Evolutionary conservation across 345 rosid genomes (phyloP), one percentile per base, ranked within the genome.

Genomic region (Eucalyptus melliodora): DNA sequence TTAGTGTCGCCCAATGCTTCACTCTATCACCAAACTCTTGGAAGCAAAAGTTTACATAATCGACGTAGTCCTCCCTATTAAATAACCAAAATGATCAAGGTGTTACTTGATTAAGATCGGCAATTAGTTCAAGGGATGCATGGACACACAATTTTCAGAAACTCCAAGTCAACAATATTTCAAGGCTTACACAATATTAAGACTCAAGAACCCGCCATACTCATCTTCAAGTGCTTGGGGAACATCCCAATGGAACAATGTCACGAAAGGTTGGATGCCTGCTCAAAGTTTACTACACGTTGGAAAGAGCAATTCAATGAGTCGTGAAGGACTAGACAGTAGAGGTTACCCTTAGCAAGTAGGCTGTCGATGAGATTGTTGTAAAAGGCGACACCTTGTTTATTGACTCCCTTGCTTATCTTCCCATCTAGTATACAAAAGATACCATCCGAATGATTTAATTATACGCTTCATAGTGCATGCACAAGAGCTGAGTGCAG

Each of bases 291-390:
- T 50, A 21, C 23, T 50, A 49, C 34, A 44, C 83, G 6, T 16
- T 8, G 21, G 15, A 9, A 53, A 37, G 55, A 49, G 31, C 34
- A 34, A 62, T 11, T 34, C 4, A 51, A 47, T 85, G 56, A 40
- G 53, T 24, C 16, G 21, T 5, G 65, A 55, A 37, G 13, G 47
- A 37, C 83, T 23, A 21, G 47, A 77, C 83, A 11, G 27, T 11
- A 37, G 83, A 77, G 83, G 47, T 40, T 87, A 94, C 95, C 95
- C 87, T 92, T 88, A 23, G 91, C 88, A 21, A 92, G 87, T 88
- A 94, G 93, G 89, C 89, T 91, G 86, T 94, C 87, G 90, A 95
- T 94, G 87, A 95, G 95, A 89, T 93, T 92, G 31, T 93, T 95
- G 93, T 93, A 94, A 93, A 92, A 95, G 59, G 89, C 86, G 21